phyloP scores from a whole-genome alignment of 2,329 filamentous ascomycete species.

The Diaporthe citri region DNA sequence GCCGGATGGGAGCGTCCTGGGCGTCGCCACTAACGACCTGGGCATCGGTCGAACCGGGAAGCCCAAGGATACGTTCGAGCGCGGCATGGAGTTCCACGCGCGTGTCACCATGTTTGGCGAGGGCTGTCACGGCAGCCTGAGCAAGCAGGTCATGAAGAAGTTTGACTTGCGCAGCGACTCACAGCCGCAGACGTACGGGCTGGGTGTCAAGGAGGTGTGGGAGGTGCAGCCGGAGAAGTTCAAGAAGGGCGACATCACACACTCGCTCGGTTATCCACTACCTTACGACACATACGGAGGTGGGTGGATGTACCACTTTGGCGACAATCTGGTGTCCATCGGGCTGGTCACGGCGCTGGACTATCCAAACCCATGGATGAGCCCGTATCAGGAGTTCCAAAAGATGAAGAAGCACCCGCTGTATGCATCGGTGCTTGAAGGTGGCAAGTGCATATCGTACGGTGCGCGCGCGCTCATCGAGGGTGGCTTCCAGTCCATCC shows the following conservation, averaged over 20 bases:
- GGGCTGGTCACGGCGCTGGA: slow-evolving; percentile 94
- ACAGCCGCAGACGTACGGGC: slow-evolving; percentile 93
- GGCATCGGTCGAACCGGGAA: slow-evolving; percentile 85
- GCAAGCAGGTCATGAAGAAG: slow-evolving; percentile 94
- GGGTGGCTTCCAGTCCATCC: slow-evolving; percentile 97
- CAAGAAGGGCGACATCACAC: slow-evolving; percentile 84
- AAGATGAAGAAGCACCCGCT: slow-evolving; percentile 98
- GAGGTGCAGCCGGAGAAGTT: slow-evolving; percentile 95
- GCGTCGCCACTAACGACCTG: slow-evolving; percentile 95
- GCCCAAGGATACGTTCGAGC: slow-evolving; percentile 91
- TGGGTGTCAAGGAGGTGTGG: slow-evolving; percentile 98
- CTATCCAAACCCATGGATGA: slow-evolving; percentile 96
- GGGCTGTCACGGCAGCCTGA: slow-evolving; percentile 94
- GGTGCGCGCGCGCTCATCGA: slow-evolving; percentile 92
- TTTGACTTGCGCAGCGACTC: slow-evolving; percentile 91
- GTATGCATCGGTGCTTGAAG: slow-evolving; percentile 88
- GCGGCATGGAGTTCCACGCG: slow-evolving; percentile 98
- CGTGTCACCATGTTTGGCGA: slow-evolving; percentile 92
- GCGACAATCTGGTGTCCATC: slow-evolving; percentile 93
- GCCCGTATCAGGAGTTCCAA: slow-evolving; percentile 96
- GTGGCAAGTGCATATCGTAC: slow-evolving; percentile 97
- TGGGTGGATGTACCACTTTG: slow-evolving; percentile 99
- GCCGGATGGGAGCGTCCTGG: slow-evolving; percentile 87
- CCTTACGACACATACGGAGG: slow-evolving; percentile 92
- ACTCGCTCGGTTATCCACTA: slow-evolving; percentile 94